phyloP scores from a whole-genome alignment of 2,329 filamentous ascomycete genomes.

The Fusarium pseudocircinatum region DNA sequence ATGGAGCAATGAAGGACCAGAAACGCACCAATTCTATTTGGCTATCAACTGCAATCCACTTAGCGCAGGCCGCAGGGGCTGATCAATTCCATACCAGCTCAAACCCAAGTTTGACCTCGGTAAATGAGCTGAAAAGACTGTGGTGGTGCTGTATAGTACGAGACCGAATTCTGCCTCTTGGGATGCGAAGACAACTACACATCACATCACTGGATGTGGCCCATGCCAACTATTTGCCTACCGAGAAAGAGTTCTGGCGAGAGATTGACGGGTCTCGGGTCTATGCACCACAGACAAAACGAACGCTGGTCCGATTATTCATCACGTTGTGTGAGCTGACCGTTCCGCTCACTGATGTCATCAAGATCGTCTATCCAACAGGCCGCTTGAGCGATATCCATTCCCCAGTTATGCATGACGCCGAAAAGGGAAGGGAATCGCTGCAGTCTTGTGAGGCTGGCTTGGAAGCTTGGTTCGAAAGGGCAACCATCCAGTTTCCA shows the following conservation, averaged over 20 bases:
- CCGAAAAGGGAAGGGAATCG: not conserved
- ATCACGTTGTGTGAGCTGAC: slow-evolving; percentile 23
- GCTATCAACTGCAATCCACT: slow-evolving; percentile 24
- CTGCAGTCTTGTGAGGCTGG: slow-evolving; percentile 3
- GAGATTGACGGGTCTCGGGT: slow-evolving; percentile 15
- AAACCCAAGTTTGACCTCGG: not conserved
- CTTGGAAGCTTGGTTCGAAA: not conserved
- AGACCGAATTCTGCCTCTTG: slow-evolving; percentile 23
- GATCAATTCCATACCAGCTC: slow-evolving; percentile 3
- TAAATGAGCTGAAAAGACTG: slow-evolving; percentile 17
- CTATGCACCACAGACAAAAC: slow-evolving; percentile 10
- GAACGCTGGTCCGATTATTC: slow-evolving; percentile 7
- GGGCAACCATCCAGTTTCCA: not conserved
- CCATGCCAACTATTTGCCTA: not conserved
- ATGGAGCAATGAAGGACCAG: slow-evolving; percentile 18
- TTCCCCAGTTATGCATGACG: not conserved
- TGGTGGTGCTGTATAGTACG: slow-evolving; percentile 34
- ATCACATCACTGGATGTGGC: slow-evolving; percentile 3
- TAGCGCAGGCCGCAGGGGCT: slow-evolving; percentile 14
- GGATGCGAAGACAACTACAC: slow-evolving; percentile 19
- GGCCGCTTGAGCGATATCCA: not conserved
- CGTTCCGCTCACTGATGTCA: slow-evolving; percentile 21
- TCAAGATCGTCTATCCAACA: slow-evolving; percentile 17
- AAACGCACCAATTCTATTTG: slow-evolving; percentile 23
- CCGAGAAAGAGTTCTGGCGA: slow-evolving; percentile 7